A percentile compares a stretch with the other conserved stretches of the same genome.
phyloP scores from a whole-genome alignment of 2,329 filamentous ascomycete species.

The Scedosporium dehoogii region DNA sequence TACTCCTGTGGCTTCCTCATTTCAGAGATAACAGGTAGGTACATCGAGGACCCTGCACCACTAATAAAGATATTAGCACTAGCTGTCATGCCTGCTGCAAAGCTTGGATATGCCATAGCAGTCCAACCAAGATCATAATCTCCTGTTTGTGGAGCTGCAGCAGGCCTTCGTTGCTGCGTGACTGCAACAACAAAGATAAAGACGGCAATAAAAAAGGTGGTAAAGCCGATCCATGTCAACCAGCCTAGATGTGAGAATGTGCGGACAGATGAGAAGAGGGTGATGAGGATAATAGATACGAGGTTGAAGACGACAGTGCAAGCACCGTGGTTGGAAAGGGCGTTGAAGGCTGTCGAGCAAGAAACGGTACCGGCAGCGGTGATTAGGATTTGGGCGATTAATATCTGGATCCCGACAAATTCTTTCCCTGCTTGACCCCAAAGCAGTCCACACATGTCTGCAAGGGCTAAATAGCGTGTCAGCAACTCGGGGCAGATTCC shows the following conservation, averaged over 20 bases:
- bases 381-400: conserved; percentile 15
- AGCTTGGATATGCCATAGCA: conserved; percentile 39
- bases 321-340: conserved; percentile 16
- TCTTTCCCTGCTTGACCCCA: too few species aligned
- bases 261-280: conserved; percentile 12
- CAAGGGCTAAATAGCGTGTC: too few species aligned
- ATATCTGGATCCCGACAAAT: too few species aligned
- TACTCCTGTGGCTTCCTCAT: conserved; percentile 25
- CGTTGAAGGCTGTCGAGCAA: conserved; percentile 15
- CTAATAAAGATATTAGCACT: conserved; percentile 45
- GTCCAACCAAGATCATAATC: conserved; percentile 44
- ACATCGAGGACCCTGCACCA: conserved; percentile 40
- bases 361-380: conserved; percentile 14
- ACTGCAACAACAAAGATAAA: conserved; percentile 19
- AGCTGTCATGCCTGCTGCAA: conserved; percentile 43
- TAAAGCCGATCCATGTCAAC: conserved; percentile 33
- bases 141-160: conserved; percentile 43
- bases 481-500: too few species aligned
- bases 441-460: too few species aligned
- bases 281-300: conserved; percentile 14
- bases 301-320: conserved; percentile 18
- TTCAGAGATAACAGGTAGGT: conserved; percentile 47
- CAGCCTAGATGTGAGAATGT: conserved; percentile 12
- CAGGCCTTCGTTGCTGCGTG: conserved; percentile 34
- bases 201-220: conserved; percentile 36